phyloP scores from a whole-genome alignment of 441 rosid genomes.

The Gossypium schwendimanii region DNA sequence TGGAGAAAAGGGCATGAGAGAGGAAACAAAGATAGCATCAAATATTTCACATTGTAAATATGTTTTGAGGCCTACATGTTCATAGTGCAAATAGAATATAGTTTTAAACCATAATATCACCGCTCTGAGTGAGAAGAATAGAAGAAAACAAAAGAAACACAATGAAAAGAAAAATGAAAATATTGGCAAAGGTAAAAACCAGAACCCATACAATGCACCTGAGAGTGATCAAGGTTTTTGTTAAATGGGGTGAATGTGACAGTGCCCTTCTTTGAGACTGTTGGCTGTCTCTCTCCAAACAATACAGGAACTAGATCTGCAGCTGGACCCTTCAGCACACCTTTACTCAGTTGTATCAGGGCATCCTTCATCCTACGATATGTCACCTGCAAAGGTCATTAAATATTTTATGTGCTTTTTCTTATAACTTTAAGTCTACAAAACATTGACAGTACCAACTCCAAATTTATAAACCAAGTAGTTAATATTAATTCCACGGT shows the following conservation, averaged over 20 bases:
- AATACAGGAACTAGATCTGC: constrained; percentile 73
- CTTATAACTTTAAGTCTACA: background rate
- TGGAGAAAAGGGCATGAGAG: background rate
- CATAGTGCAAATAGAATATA: background rate
- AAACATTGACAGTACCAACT: constrained; percentile 3
- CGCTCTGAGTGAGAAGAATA: background rate
- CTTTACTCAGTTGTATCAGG: constrained; percentile 77
- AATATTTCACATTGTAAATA: background rate
- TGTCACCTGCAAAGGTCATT: constrained; percentile 48
- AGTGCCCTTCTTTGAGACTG: constrained; percentile 44
- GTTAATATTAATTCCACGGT: background rate
- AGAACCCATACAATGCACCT: constrained; percentile 32
- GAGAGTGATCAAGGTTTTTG: constrained; percentile 79
- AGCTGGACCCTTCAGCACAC: constrained; percentile 82
- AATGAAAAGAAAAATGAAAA: background rate
- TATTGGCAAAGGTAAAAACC: background rate
- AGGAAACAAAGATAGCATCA: background rate
- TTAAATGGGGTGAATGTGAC: constrained; percentile 53
- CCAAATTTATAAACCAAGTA: background rate
- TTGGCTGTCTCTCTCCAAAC: constrained; percentile 70
- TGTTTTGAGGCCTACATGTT: background rate
- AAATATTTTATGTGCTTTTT: background rate
- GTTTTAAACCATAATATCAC: background rate
- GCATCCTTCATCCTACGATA: constrained; percentile 92
- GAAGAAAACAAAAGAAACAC: background rate